A percentile compares a stretch with the other conserved stretches of the same genome.
Conservation (phyloP, 179 eudicot species). For the Heliamphora pulchella region DNA sequence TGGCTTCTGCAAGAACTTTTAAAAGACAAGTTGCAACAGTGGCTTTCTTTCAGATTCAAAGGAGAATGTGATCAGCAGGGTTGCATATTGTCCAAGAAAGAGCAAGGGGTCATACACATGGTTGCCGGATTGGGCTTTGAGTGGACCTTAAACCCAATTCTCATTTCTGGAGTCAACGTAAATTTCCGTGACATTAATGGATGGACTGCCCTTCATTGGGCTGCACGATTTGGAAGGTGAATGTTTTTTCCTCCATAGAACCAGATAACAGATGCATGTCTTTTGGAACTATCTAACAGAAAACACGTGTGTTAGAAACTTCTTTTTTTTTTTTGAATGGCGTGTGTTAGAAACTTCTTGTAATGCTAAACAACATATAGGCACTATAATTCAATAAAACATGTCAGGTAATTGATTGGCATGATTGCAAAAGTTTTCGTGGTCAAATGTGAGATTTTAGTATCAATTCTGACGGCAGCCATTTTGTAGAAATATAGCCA, state of each 20-base stretch:
- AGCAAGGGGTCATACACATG: constrained; percentile 87
- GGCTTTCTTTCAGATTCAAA: constrained; percentile 50
- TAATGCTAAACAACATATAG: neutral
- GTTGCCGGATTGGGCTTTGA: constrained; percentile 83
- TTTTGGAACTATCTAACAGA: neutral
- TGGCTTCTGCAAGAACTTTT: constrained; percentile 81
- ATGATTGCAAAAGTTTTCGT: neutral
- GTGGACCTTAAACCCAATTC: constrained; percentile 80
- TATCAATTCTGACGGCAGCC: neutral
- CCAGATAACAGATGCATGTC: constrained; percentile 6
- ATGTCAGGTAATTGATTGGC: neutral
- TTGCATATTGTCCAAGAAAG: constrained; percentile 68
- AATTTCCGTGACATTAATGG: constrained; percentile 89
- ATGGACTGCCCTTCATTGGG: constrained; percentile 99
- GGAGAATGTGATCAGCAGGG: constrained; percentile 19
- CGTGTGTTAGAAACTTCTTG: neutral
- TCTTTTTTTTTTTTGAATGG: too few species aligned
- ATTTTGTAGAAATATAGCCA: neutral
- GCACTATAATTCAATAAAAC: neutral
- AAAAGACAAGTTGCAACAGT: constrained; percentile 65
- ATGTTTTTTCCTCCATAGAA: neutral
- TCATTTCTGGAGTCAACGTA: constrained; percentile 60
- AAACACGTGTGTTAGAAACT: too few species aligned
- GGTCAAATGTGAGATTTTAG: neutral
- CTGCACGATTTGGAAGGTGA: constrained; percentile 94